These are phyloP conservation scores for Claviceps lovelessii DNA, from an alignment of 2,329 filamentous ascomycete species.

Conservation along the genomic window DNA sequence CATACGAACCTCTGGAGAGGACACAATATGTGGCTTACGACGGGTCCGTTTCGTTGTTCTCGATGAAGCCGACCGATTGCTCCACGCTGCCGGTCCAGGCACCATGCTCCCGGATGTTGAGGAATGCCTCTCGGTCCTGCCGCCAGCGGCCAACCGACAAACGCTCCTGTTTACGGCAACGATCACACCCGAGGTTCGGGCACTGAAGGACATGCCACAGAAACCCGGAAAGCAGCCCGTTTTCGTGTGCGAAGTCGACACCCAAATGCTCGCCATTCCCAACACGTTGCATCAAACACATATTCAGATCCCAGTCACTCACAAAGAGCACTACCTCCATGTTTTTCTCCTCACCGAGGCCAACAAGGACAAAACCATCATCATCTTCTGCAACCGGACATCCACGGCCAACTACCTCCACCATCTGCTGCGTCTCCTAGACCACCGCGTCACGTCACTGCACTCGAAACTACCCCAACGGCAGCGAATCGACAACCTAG, in stretches of 20 bases:
- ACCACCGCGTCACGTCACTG: constrained; percentile 79
- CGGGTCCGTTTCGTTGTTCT: constrained; percentile 77
- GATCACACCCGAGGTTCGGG: constrained; percentile 80
- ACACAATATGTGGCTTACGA: constrained; percentile 70
- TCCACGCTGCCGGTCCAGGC: constrained; percentile 57
- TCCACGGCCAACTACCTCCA: constrained; percentile 79
- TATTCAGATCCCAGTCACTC: constrained; percentile 75
- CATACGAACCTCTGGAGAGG: constrained; percentile 77
- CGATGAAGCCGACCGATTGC: constrained; percentile 85
- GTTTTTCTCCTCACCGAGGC: constrained; percentile 65
- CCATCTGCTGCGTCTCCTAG: constrained; percentile 70
- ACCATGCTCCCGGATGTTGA: constrained; percentile 93
- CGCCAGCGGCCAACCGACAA: constrained; percentile 65
- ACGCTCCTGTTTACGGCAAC: constrained; percentile 94
- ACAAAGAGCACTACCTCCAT: constrained; percentile 91
- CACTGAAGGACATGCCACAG: constrained; percentile 63
- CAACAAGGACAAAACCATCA: constrained; percentile 63
- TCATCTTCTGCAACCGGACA: constrained; percentile 91
- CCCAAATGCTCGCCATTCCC: constrained; percentile 60
- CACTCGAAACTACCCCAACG: constrained; percentile 78
- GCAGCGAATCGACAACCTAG: constrained; percentile 75
- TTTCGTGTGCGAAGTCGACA: constrained; percentile 81
- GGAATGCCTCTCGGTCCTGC: constrained; percentile 70
- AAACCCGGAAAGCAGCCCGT: constrained; percentile 58
- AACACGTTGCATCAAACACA: constrained; percentile 71